phyloP scores from a whole-genome alignment of 2,329 filamentous ascomycete genomes.

The Rhinocladiella similis region DNA sequence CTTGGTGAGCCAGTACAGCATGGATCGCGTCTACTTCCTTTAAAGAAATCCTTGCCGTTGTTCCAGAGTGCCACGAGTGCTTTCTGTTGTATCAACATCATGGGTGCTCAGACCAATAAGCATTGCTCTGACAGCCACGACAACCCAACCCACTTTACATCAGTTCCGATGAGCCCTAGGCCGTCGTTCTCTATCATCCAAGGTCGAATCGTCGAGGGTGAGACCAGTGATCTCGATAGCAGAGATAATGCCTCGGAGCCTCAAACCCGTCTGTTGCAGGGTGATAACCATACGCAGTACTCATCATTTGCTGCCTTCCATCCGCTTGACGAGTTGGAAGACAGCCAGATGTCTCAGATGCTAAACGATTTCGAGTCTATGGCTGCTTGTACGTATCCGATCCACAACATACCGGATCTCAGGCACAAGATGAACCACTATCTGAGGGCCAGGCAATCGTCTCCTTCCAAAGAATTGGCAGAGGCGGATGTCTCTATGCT shows the following conservation, averaged over 20 bases:
- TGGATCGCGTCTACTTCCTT: not conserved
- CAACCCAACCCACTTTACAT: not conserved
- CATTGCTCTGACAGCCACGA: not conserved
- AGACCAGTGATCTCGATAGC: slow-evolving; percentile 7
- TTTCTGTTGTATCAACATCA: slow-evolving; percentile 14
- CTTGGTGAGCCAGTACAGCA: not conserved
- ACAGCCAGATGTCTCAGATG: not conserved
- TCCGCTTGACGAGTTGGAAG: not conserved
- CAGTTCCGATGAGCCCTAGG: not conserved
- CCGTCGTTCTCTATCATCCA: slow-evolving; percentile 5
- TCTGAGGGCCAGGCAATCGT: not conserved
- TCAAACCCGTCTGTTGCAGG: not conserved
- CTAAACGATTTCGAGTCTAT: not conserved
- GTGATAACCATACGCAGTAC: not conserved
- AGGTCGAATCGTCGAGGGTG: slow-evolving; percentile 6
- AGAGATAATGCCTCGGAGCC: slow-evolving; percentile 3
- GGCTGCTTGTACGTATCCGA: not conserved
- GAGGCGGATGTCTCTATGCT: not conserved
- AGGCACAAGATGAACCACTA: not conserved
- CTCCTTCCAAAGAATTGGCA: not conserved
- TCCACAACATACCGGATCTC: not conserved
- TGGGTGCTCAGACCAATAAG: not conserved
- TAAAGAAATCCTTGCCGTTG: slow-evolving; percentile 6
- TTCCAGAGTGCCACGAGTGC: slow-evolving; percentile 12
- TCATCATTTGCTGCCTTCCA: not conserved